Evolutionary conservation across 202 grass and related monocot species (phyloP), one percentile per base, ranked within the genome.

Genomic region (Saccharum hybrid): DNA sequence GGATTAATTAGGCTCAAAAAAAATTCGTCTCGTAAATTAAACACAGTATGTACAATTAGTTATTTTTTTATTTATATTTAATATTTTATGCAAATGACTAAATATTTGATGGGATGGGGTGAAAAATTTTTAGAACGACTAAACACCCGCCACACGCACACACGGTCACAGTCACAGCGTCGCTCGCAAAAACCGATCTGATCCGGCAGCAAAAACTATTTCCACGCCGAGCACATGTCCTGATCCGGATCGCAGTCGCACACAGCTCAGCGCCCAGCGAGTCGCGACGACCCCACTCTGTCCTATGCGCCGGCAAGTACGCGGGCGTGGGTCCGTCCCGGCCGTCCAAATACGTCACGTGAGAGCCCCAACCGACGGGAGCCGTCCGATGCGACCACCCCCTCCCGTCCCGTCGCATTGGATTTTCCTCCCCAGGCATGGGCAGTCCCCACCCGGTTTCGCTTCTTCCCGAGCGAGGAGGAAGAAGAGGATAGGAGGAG

Each of bases 321-420:
- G 14, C 5, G n/a, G n/a, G 23, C 5, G 61, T 66, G 81, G 87
- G 65, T 57, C 71, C 82, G 4, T 10, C 2, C 1, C 39, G 10
- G n/a, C 64, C 82, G 65, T 77, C 66, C 37, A 30, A 26, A 73
- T 51, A 16, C 33, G 21, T 57, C 31, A 36, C 74, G 74, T 46
- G 38, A 51, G 46, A 31, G n/a, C 10, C 63, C 40, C 39, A 56
- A 6, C 8, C 16, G 38, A 28, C 57, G 5, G 2, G 0, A n/a
- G 75, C 88, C 84, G 84, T 83, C 80, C 2, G 84, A 86, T 90
- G 11, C 40, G 9, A 42, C 67, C 36, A 0, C 42, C 67, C 18
- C 2, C 42, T 18, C 23, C 46, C 46, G 46, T 49, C 46, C 46
- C 68, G 9, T 46, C 22, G 2, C 21, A 46, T 46, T 28, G 51